Conservation (phyloP, 139 green algal species). For the Nannochloris sp. region DNA sequence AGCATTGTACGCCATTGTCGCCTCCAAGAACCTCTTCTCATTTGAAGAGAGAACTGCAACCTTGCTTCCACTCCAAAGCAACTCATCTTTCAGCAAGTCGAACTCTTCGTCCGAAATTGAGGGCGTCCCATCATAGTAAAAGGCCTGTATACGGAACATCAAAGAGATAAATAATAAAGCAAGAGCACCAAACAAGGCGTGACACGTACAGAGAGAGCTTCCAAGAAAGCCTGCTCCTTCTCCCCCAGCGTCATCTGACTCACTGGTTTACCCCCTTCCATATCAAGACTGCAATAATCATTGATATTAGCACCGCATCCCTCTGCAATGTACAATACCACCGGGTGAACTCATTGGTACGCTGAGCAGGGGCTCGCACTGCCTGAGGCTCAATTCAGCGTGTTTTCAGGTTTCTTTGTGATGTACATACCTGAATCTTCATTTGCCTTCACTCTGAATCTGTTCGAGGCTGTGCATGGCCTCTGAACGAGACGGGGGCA, state of each 20-base stretch:
- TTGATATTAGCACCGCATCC: slow-evolving; percentile 21
- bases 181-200: background rate
- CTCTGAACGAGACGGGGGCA: background rate
- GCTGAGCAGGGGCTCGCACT: too few species aligned
- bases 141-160: slow-evolving; percentile 27
- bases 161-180: background rate
- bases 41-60: slow-evolving; percentile 45
- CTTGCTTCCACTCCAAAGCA: slow-evolving; percentile 76
- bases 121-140: slow-evolving; percentile 67
- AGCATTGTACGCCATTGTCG: slow-evolving; percentile 45
- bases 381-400: too few species aligned
- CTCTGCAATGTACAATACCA: slow-evolving; percentile 5
- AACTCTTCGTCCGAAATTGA: slow-evolving; percentile 76
- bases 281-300: slow-evolving; percentile 21
- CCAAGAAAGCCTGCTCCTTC: slow-evolving; percentile 80
- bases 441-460: background rate
- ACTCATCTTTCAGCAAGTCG: slow-evolving; percentile 73
- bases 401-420: too few species aligned
- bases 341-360: background rate
- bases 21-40: slow-evolving; percentile 83
- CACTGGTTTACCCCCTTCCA: slow-evolving; percentile 2
- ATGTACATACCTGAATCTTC: background rate
- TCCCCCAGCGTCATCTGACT: slow-evolving; percentile 51
- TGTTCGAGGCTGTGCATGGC: background rate
- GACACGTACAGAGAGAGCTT: slow-evolving; percentile 45